Evolutionary conservation across 306 rosid species (phyloP), one percentile per base, ranked within the genome.

Genomic region (Vicia sativa): DNA sequence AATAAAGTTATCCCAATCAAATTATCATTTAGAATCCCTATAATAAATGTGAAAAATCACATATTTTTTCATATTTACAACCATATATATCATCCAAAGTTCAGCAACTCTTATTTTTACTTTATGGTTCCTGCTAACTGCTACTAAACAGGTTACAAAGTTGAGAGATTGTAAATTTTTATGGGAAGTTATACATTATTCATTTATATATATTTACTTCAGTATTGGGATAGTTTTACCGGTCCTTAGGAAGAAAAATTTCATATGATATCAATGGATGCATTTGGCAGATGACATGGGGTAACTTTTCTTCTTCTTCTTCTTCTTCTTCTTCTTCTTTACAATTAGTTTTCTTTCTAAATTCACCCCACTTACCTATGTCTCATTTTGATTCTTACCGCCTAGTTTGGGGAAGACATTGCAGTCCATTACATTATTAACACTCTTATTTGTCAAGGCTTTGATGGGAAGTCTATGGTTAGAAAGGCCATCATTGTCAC

Each of bases 251-350:
- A 23, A 23, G 26, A 23, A 23, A 23, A 23, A 1, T 23, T 2
- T 2, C n/a, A n/a, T n/a, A n/a, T n/a, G 74, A 89, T 69, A 80
- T 89, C 77, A 49, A 74, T 64, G 98, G 98, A 76, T 92, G 98
- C 86, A 92, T 73, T 91, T 92, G 74, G 98, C 96, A 55, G 98
- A 92, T 83, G 98, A 92, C 70, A 92, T 92, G 98, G 98, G 96
- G 95, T 87, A 73, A 45, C 57, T 42, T 57, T 6, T 65, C 63
- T 37, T 39, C n/a, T n/a, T n/a, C n/a, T n/a, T n/a, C n/a, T n/a
- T n/a, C n/a, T n/a, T n/a, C n/a, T n/a, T n/a, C n/a, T n/a, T n/a
- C n/a, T n/a, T n/a, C 41, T 38, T 42, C 65, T 45, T 45, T 45
- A 45, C 50, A 14, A 39, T 46, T 11, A 39, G 11, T 76, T 41